Conservation (phyloP, 148 eudicot species). For the Selenicereus undatus region DNA sequence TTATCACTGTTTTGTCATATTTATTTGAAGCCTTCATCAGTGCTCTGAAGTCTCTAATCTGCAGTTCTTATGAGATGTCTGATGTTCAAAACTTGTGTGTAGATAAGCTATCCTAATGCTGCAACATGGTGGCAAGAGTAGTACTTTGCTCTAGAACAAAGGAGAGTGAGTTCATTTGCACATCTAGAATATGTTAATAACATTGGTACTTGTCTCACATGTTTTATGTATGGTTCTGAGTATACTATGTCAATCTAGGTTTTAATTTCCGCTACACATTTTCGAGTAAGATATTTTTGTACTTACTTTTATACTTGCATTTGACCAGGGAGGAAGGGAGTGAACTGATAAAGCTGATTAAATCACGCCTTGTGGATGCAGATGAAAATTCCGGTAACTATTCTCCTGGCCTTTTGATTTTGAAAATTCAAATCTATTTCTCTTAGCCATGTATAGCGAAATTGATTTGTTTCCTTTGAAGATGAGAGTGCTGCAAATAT, state of each 20-base stretch:
- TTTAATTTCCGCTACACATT: neutral
- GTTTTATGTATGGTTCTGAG: neutral
- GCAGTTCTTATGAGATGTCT: neutral
- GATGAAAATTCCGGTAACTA: slow-evolving; percentile 28
- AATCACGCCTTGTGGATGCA: slow-evolving; percentile 53
- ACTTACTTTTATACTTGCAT: slow-evolving; percentile 21
- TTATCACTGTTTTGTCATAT: neutral
- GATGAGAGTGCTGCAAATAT: slow-evolving; percentile 37
- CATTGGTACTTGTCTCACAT: neutral
- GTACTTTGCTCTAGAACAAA: neutral
- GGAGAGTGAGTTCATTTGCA: neutral
- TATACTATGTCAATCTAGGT: neutral
- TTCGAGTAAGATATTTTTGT: slow-evolving; percentile 8
- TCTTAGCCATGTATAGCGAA: neutral
- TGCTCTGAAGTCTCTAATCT: neutral
- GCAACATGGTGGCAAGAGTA: neutral
- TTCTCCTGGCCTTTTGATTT: neutral
- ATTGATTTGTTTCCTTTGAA: slow-evolving; percentile 1
- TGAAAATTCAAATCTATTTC: neutral
- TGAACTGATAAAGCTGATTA: slow-evolving; percentile 53
- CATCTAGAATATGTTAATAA: neutral
- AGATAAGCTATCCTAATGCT: neutral
- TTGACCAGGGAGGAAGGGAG: slow-evolving; percentile 74
- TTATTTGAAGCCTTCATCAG: neutral
- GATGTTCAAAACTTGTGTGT: neutral